These are phyloP conservation scores for Colletotrichum cuscutae DNA, from an alignment of 2,329 filamentous ascomycete species.

Conservation along the genomic window DNA sequence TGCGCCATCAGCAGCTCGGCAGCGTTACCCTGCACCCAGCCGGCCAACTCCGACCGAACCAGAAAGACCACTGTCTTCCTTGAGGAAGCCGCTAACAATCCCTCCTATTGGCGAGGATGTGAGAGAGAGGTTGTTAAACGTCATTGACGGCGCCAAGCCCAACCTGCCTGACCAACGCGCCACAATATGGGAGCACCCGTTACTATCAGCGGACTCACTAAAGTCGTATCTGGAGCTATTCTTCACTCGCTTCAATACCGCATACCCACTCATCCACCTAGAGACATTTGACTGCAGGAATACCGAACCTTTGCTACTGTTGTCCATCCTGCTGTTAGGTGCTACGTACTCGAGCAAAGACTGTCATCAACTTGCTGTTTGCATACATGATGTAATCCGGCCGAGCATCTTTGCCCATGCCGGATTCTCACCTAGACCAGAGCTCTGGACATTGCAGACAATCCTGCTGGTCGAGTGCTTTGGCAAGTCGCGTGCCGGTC, in stretches of 20 bases:
- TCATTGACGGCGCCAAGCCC: conserved; percentile 61
- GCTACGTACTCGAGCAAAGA: conserved; percentile 70
- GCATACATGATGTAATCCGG: conserved; percentile 69
- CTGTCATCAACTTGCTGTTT: conserved; percentile 68
- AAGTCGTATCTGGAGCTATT: conserved; percentile 69
- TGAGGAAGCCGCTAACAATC: conserved; percentile 34
- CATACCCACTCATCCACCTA: conserved; percentile 69
- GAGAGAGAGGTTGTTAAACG: conserved; percentile 55
- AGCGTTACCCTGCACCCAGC: neutral
- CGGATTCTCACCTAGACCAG: conserved; percentile 67
- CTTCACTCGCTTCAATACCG: conserved; percentile 69
- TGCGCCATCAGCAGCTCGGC: neutral
- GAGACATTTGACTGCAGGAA: conserved; percentile 64
- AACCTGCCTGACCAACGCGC: conserved; percentile 57
- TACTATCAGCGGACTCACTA: conserved; percentile 60
- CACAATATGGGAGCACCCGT: conserved; percentile 58
- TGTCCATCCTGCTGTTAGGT: conserved; percentile 67
- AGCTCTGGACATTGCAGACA: conserved; percentile 70
- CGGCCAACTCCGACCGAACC: conserved; percentile 4
- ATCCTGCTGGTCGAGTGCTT: conserved; percentile 73
- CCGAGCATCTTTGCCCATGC: conserved; percentile 68
- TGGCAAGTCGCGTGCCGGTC: conserved; percentile 70
- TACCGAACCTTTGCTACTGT: conserved; percentile 62
- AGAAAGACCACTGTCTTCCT: conserved; percentile 39
- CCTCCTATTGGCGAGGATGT: conserved; percentile 52